These are phyloP conservation scores for Lepiota brunneoincarnata DNA, from an alignment of 768 basidiomycete genomes.

Conservation along the genomic window DNA sequence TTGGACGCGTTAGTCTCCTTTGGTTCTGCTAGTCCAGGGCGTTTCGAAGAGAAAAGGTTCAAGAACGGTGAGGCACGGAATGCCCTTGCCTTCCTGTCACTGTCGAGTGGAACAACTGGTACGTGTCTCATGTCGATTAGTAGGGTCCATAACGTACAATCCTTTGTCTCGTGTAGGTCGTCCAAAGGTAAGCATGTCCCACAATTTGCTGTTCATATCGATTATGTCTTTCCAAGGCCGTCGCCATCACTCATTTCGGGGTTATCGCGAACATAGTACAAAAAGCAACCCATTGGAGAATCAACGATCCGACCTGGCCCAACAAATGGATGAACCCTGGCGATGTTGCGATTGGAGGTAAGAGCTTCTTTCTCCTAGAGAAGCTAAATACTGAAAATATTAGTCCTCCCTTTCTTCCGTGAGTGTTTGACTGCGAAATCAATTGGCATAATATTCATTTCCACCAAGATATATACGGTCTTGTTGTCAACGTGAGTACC, in stretches of 20 bases:
- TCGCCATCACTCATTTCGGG: constrained; percentile 62
- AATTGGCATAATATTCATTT: not conserved
- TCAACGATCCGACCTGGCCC: constrained; percentile 38
- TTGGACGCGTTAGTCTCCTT: constrained; percentile 48
- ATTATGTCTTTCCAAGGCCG: constrained; percentile 41
- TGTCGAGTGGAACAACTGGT: constrained; percentile 79
- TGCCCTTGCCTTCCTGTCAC: constrained; percentile 63
- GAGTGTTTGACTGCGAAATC: constrained; percentile 5
- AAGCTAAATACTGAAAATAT: not conserved
- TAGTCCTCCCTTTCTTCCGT: constrained; percentile 65
- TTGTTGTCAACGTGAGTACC: constrained; percentile 50
- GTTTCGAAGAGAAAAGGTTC: constrained; percentile 46
- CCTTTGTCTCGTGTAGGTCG: constrained; percentile 23
- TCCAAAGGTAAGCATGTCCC: constrained; percentile 29
- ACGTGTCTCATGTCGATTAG: constrained; percentile 22
- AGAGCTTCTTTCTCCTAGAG: constrained; percentile 13
- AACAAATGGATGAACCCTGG: constrained; percentile 46
- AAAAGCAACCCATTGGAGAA: constrained; percentile 47
- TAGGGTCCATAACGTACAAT: not conserved
- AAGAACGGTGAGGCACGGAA: constrained; percentile 56
- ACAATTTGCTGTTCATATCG: not conserved
- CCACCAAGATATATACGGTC: constrained; percentile 54
- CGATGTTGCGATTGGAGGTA: constrained; percentile 56
- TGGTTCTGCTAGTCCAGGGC: constrained; percentile 30
- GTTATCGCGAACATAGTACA: constrained; percentile 67